Evolutionary conservation across 768 basidiomycete genomes (phyloP).

Genomic region (Termitomyces sp.): DNA sequence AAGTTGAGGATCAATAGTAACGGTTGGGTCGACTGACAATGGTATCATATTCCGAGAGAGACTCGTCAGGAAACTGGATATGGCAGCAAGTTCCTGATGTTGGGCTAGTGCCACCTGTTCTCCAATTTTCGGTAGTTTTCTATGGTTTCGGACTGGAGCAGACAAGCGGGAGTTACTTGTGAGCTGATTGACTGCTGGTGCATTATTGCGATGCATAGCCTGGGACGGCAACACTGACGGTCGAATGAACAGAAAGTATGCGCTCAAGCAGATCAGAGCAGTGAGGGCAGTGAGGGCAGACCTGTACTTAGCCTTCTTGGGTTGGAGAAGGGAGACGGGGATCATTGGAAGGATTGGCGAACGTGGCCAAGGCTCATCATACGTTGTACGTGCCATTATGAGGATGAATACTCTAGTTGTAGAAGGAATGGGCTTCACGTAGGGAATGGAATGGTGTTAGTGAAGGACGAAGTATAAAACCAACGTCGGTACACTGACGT

Average conservation of each 20-base stretch:
- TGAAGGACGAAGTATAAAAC: not conserved
- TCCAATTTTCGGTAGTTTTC: constrained; percentile 16
- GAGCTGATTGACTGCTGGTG: constrained; percentile 28
- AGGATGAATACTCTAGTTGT: constrained; percentile 1
- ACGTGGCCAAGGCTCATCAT: constrained; percentile 20
- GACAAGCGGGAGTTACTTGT: constrained; percentile 28
- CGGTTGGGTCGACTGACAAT: constrained; percentile 51
- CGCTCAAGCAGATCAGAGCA: constrained; percentile 43
- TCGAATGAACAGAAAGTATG: constrained; percentile 52
- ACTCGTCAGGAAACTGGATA: constrained; percentile 68
- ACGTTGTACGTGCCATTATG: constrained; percentile 26
- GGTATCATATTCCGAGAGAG: constrained; percentile 76
- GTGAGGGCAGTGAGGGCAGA: constrained; percentile 52
- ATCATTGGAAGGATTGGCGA: constrained; percentile 12
- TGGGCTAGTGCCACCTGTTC: constrained; percentile 43
- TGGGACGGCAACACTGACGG: constrained; percentile 35
- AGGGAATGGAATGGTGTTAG: not conserved
- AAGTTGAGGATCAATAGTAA: constrained; percentile 73
- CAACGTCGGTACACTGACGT: not conserved
- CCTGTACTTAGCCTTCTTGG: constrained; percentile 46
- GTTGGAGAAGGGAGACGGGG: constrained; percentile 25
- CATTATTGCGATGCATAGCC: constrained; percentile 25
- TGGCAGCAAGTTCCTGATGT: constrained; percentile 66
- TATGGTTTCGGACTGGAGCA: constrained; percentile 16
- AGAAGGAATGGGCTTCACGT: not conserved